Conservation (phyloP, 495 filamentous ascomycete species). For the Aspergillus affinis region DNA sequence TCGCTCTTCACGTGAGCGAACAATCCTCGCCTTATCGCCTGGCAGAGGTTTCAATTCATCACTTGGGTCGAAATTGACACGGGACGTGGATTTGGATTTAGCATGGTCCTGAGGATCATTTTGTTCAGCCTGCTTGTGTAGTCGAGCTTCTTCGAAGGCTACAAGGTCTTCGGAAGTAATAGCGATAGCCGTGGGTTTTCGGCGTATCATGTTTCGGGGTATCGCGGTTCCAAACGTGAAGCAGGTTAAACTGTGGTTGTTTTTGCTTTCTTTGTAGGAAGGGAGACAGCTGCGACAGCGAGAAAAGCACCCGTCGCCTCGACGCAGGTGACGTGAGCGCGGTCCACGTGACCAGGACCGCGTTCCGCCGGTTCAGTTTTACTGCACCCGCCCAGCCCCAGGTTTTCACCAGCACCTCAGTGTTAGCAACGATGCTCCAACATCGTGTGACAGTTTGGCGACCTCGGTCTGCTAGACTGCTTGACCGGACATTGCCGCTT, state of each 20-base stretch:
- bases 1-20: slow-evolving; percentile 50
- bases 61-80: slow-evolving; percentile 49
- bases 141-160: slow-evolving; percentile 65
- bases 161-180: slow-evolving; percentile 77
- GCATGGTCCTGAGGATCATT: slow-evolving; percentile 24
- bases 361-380: neutral
- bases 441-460: slow-evolving; percentile 24
- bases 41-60: slow-evolving; percentile 59
- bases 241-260: neutral
- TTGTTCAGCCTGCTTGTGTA: slow-evolving; percentile 32
- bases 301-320: neutral
- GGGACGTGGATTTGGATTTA: slow-evolving; percentile 17
- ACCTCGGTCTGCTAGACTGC: slow-evolving; percentile 17
- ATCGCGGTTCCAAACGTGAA: neutral
- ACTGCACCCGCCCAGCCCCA: neutral
- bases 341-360: neutral
- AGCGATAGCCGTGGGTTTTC: slow-evolving; percentile 73
- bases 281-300: neutral
- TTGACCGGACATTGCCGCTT: slow-evolving; percentile 14
- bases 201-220: slow-evolving; percentile 65
- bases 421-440: slow-evolving; percentile 33
- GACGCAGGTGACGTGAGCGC: neutral
- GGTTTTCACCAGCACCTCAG: neutral
- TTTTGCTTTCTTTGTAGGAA: neutral
- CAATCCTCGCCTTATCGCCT: slow-evolving; percentile 51